These are phyloP conservation scores for Colletotrichum costaricense DNA, from an alignment of 2,329 filamentous ascomycete genomes.

Conservation along the genomic window DNA sequence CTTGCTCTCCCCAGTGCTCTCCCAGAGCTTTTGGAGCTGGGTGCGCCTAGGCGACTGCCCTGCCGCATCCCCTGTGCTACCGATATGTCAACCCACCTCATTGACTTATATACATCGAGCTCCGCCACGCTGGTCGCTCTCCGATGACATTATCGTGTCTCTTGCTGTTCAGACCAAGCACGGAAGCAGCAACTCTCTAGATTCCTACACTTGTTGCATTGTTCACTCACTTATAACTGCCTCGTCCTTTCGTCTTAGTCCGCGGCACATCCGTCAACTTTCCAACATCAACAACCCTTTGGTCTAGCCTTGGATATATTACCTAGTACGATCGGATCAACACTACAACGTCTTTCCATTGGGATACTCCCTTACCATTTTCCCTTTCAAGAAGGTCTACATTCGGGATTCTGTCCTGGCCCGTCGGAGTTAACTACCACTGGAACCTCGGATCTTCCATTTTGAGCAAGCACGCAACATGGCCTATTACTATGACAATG, in stretches of 20 bases:
- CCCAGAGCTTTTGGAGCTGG: not conserved
- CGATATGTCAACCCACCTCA: not conserved
- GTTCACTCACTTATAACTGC: constrained; percentile 11
- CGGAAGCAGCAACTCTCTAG: not conserved
- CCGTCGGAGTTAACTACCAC: not conserved
- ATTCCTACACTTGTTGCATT: not conserved
- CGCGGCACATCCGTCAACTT: not conserved
- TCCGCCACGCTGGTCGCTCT: constrained; percentile 18
- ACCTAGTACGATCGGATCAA: not conserved
- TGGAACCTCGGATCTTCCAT: not conserved
- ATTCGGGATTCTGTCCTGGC: not conserved
- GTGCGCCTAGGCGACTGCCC: constrained; percentile 18
- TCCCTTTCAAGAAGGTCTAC: not conserved
- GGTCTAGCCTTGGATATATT: not conserved
- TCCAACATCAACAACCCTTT: not conserved
- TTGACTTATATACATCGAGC: constrained; percentile 25
- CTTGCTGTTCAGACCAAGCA: not conserved
- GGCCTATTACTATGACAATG: constrained; percentile 11
- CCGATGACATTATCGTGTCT: constrained; percentile 4
- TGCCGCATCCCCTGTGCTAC: not conserved
- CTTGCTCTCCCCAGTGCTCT: not conserved
- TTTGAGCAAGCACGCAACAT: not conserved
- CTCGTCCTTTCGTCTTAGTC: not conserved
- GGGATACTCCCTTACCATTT: not conserved
- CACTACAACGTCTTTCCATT: not conserved